These are phyloP conservation scores for Aspergillus coremiiformis DNA, from an alignment of 495 filamentous ascomycete species.

Conservation along the genomic window DNA sequence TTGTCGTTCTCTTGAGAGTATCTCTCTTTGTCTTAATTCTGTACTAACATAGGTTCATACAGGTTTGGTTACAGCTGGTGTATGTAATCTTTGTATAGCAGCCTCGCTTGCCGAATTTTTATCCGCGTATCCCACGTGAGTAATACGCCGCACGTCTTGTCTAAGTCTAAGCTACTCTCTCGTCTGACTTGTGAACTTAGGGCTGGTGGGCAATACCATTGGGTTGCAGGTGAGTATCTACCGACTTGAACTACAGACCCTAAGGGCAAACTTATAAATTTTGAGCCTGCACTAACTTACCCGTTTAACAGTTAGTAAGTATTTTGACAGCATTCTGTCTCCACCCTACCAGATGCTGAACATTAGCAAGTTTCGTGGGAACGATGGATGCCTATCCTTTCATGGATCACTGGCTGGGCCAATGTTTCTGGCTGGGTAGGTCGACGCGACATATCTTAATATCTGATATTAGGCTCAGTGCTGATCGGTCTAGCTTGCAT, in stretches of 20 bases:
- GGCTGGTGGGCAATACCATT: slow-evolving; percentile 64
- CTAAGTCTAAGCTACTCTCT: not conserved
- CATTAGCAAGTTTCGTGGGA: slow-evolving; percentile 37
- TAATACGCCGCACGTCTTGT: not conserved
- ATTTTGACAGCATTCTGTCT: not conserved
- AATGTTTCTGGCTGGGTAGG: slow-evolving; percentile 65
- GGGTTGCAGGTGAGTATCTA: slow-evolving; percentile 51
- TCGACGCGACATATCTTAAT: not conserved
- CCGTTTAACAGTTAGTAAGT: slow-evolving; percentile 25
- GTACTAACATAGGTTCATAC: not conserved
- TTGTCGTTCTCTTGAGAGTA: not conserved
- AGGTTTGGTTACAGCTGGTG: slow-evolving; percentile 60
- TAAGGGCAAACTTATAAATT: no score
- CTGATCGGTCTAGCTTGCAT: slow-evolving; percentile 54
- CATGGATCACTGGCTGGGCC: slow-evolving; percentile 70
- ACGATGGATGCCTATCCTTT: slow-evolving; percentile 53
- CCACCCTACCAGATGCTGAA: not conserved
- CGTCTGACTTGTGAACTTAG: slow-evolving; percentile 20
- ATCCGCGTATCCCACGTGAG: slow-evolving; percentile 62
- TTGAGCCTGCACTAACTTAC: slow-evolving; percentile 6
- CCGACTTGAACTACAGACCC: no score
- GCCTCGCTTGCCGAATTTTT: slow-evolving; percentile 67
- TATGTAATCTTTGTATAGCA: slow-evolving; percentile 66
- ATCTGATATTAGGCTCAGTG: slow-evolving; percentile 4
- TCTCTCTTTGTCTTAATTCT: not conserved